Percentiles rank a stretch among this genome's conserved stretches.
Conservation (phyloP, 306 rosid genomes). For the Fagus crenata region DNA sequence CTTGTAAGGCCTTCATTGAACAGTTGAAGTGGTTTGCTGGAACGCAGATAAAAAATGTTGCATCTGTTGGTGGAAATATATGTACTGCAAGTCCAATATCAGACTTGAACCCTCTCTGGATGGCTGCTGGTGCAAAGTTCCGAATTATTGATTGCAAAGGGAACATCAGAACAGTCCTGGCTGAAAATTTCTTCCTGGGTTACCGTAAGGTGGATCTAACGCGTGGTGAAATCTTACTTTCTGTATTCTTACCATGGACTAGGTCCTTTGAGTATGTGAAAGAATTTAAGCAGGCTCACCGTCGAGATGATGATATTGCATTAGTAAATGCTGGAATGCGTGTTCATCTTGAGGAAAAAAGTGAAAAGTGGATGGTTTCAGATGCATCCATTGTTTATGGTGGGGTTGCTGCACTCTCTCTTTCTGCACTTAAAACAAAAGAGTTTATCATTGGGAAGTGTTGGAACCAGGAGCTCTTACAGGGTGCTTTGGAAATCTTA, state of each 20-base stretch:
- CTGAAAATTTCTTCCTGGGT: conserved; percentile 79
- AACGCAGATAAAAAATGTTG: conserved; percentile 83
- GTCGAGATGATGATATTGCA: conserved; percentile 98
- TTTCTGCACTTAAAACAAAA: conserved; percentile 64
- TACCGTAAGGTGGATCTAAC: conserved; percentile 89
- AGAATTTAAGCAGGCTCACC: conserved; percentile 93
- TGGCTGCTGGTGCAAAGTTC: conserved; percentile 78
- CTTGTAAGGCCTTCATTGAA: conserved; percentile 80
- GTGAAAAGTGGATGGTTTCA: conserved; percentile 54
- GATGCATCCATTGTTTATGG: conserved; percentile 89
- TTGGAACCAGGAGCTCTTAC: conserved; percentile 74
- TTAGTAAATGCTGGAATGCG: conserved; percentile 95
- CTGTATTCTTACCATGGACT: conserved; percentile 91
- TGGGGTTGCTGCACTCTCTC: conserved; percentile 84
- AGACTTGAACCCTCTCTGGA: conserved; percentile 96
- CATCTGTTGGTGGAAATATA: conserved; percentile 89
- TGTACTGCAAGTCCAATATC: conserved; percentile 99
- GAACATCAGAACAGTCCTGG: conserved; percentile 55
- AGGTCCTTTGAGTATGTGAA: conserved; percentile 77
- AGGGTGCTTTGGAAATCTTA: conserved; percentile 59
- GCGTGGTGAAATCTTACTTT: conserved; percentile 69
- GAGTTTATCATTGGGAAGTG: conserved; percentile 69
- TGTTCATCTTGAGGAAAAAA: conserved; percentile 56
- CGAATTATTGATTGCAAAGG: conserved; percentile 68
- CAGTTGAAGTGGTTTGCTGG: conserved; percentile 99